Evolutionary conservation across 2,329 filamentous ascomycete genomes (phyloP), one percentile per base, ranked within the genome.

Genomic region (Phoma sp.): DNA sequence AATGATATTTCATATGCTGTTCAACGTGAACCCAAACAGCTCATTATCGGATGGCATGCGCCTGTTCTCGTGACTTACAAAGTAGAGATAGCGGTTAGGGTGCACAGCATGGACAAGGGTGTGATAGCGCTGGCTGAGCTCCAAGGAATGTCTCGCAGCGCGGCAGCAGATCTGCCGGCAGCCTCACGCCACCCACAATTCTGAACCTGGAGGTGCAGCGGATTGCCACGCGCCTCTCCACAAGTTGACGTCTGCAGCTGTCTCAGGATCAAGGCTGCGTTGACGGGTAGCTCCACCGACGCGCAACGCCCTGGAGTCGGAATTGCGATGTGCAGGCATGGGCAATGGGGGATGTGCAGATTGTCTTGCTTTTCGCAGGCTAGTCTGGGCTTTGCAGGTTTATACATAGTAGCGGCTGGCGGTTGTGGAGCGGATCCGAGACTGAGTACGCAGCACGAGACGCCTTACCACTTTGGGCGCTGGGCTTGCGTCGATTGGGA

Each of bases 11-110:
- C n/a, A 14, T 22, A 39, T 25, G 29, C 29, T 13, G 36, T 40
- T 32, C 18, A 8, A 11, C n/a, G 36, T 24, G 23, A 23, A 32
- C 27, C 14, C 24, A 11, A 13, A 8, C 13, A 30, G 4, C 13
- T 36, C n/a, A n/a, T 41, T 42, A 18, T 42, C 47, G 43, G 23
- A 24, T 24, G 24, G 47, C 40, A 50, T 44, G 32, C 47, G 38
- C 24, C 32, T 32, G 30, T 43, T 50, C 13, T 50, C 39, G 47
- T 50, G 9, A 33, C 10, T 32, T 38, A 30, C 27, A 33, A 4
- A 11, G 32, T 33, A 5, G 32, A 5, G 32, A 5, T 35, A 46
- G 32, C 29, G 32, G 27, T n/a, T 7, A 33, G n/a, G 33, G 10
- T 2, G 45, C 30, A 45, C 32, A 14, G 42, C 33, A 30, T 29